phyloP scores from a whole-genome alignment of 2,329 filamentous ascomycete genomes.

The Alternaria consortialis region DNA sequence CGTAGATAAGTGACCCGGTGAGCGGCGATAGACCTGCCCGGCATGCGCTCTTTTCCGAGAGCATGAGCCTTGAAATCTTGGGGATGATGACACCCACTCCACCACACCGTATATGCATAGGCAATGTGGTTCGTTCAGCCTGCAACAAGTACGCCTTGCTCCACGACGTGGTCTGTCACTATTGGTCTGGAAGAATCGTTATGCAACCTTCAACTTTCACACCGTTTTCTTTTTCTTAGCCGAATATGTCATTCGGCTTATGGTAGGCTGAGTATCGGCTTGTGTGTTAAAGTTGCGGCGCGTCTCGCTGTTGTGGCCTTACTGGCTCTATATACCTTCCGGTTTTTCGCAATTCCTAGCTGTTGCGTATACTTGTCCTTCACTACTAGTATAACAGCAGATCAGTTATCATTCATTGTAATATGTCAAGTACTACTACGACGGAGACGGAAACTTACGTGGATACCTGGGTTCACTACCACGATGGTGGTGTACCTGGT shows the following conservation, averaged over 20 bases:
- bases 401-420: not conserved
- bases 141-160: conserved; percentile 2
- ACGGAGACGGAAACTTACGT: conserved; percentile 19
- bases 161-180: conserved; percentile 12
- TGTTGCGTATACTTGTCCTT: not conserved
- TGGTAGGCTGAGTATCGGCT: not conserved
- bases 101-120: not conserved
- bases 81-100: conserved; percentile 3
- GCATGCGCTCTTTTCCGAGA: conserved; percentile 20
- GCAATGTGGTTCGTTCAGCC: conserved; percentile 6
- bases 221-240: not conserved
- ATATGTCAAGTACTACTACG: conserved; percentile 24
- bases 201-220: not conserved
- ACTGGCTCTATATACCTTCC: conserved; percentile 3
- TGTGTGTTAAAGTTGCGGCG: conserved; percentile 11
- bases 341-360: not conserved
- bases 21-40: conserved; percentile 4
- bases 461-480: conserved; percentile 39
- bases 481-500: conserved; percentile 43
- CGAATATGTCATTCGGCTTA: not conserved
- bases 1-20: not conserved
- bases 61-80: not conserved
- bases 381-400: not conserved
- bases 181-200: conserved; percentile 5
- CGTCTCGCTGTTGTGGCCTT: conserved; percentile 6